phyloP scores from a whole-genome alignment of 2,329 filamentous ascomycete genomes.

The Curvularia spicifera region DNA sequence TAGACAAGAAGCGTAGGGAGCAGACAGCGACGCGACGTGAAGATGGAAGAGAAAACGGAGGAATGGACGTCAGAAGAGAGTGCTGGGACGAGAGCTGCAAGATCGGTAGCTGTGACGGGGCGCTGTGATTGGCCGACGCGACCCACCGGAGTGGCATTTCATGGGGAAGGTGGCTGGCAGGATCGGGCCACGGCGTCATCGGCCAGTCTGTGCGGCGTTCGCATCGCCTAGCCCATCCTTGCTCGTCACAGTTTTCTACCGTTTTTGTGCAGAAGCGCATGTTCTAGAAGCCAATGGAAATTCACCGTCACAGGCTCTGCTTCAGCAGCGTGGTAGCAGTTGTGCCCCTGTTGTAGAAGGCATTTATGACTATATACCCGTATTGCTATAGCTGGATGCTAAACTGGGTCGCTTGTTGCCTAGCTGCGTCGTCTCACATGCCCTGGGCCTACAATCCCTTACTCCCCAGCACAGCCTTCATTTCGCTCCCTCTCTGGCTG shows the following conservation, averaged over 20 bases:
- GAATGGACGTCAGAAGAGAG: constrained; percentile 23
- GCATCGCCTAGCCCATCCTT: constrained; percentile 12
- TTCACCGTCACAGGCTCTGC: neutral
- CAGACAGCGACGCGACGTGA: constrained; percentile 24
- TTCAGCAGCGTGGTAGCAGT: no score
- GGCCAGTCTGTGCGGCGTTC: constrained; percentile 17
- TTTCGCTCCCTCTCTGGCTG: constrained; percentile 44
- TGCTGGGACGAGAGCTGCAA: constrained; percentile 33
- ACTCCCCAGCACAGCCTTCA: constrained; percentile 10
- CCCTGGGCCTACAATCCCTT: neutral
- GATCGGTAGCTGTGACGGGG: constrained; percentile 41
- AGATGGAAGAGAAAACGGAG: constrained; percentile 30
- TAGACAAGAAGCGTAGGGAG: constrained; percentile 33
- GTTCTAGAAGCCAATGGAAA: constrained; percentile 5
- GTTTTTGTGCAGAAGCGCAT: constrained; percentile 1
- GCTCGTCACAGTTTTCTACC: constrained; percentile 3
- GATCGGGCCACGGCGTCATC: constrained; percentile 41
- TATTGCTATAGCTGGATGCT: neutral
- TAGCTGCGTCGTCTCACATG: neutral
- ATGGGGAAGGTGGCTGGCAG: constrained; percentile 25
- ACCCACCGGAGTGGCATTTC: constrained; percentile 10
- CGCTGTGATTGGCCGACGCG: constrained; percentile 32
- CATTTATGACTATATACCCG: neutral
- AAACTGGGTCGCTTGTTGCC: neutral
- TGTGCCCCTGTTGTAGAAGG: neutral